Base-by-base conservation (phyloP, 179 eudicot species). In the Beta corolliflora region DNA sequence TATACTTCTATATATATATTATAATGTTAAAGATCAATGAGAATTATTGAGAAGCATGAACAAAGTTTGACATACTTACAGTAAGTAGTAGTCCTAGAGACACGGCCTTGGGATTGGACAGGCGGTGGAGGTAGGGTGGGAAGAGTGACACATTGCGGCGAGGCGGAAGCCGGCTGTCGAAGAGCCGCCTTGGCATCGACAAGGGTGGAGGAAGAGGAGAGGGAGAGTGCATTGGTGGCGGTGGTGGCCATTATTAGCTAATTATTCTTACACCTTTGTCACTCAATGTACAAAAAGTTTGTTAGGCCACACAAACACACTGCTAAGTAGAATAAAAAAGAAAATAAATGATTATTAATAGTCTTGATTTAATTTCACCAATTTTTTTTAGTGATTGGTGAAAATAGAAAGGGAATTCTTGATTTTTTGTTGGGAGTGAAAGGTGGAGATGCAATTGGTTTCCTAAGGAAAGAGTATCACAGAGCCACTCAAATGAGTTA, bases 101-200 rank as follows among this genome's bases (percentile, higher is more conserved):
- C 55, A 67, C 94, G 91, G 84, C 79, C 82, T 54, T 87, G 92
- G 59, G 88, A 75, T 41, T 89, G 92, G 71, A 78, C 67, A 55
- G 87, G 92, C 10, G 83, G 88, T 9, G 90, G 85, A 44, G 94
- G 86, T 81, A 89, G 91, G 61, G 94, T 82, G 46, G 92, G 94
- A 60, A 93, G 90, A 29, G 90, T 67, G 31, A 89, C 89, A 41
- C 91, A 91, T 87, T 91, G 98, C 52, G 92, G 84, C 18, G 94
- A 83, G 31, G 90, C 83, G 21, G 92, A 80, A 75, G 91, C 84
- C 19, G 92, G 56, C 50, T 87, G 94, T 18, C 88, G 94, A 53
- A 83, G 82, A 58, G 85, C 73, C 15, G 87, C 87, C 83, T 83
- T 89, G 77, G 84, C 61, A 67, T 92, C 93, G 14, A 83, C 44